Percentiles rank a stretch among this genome's conserved stretches.
Evolutionary conservation across 129 eudicot genomes (phyloP).

Genomic region (Centaurea solstitialis): DNA sequence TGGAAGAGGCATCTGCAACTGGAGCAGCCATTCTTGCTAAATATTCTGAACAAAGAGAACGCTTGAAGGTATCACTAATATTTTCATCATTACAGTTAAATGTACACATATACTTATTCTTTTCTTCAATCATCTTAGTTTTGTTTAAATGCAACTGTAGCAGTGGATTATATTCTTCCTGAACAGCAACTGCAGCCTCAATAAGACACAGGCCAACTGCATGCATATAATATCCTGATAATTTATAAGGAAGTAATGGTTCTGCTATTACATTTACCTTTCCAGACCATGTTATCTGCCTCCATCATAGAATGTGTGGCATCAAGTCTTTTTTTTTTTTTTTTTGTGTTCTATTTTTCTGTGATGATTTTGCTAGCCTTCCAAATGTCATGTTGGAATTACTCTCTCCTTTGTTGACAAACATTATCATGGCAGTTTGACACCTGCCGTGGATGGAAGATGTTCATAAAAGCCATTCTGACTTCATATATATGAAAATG

Average conservation of each 20-base stretch:
- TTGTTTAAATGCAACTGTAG: neutral
- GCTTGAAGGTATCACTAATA: conserved; percentile 9
- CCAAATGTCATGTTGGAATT: no score
- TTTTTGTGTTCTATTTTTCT: neutral
- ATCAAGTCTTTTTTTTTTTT: neutral
- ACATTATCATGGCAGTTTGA: conserved; percentile 5
- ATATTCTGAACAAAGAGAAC: conserved; percentile 64
- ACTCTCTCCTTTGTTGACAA: no score
- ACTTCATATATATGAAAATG: neutral
- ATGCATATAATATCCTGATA: neutral
- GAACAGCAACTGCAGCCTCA: neutral
- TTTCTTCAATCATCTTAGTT: neutral
- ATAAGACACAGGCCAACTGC: neutral
- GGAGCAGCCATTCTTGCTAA: conserved; percentile 89
- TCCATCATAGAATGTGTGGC: neutral
- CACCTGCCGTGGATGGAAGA: neutral
- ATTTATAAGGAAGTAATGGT: neutral
- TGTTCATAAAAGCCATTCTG: neutral
- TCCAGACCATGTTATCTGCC: neutral
- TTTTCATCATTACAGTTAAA: conserved; percentile 2
- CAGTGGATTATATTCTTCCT: neutral
- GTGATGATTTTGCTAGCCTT: neutral
- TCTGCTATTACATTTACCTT: neutral
- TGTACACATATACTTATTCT: neutral
- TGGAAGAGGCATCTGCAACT: conserved; percentile 78